phyloP scores from a whole-genome alignment of 371 early-diverging fungal genomes.

The Mortierella sp. region DNA sequence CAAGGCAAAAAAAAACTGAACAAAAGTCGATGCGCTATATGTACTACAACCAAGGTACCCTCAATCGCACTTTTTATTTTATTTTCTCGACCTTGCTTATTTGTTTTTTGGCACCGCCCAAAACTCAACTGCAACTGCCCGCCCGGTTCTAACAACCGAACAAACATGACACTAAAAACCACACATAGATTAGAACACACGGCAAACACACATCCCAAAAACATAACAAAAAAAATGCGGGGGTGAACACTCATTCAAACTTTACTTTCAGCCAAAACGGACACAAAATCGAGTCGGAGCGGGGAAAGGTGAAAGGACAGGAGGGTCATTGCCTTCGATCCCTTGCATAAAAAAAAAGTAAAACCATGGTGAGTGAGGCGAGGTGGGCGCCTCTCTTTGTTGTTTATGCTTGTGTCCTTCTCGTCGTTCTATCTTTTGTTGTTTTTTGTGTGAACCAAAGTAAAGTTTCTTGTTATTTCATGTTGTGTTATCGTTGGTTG shows the following conservation, averaged over 20 bases:
- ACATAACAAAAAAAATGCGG: not conserved
- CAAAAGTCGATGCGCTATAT: not conserved
- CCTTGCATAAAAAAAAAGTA: slow-evolving; percentile 3
- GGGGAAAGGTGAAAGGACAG: not conserved
- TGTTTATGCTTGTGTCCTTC: not conserved
- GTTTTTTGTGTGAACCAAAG: not conserved
- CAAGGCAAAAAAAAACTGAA: not conserved
- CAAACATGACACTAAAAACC: not conserved
- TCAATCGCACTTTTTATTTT: not conserved
- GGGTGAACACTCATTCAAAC: not conserved
- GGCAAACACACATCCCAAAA: too few species aligned
- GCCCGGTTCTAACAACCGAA: not conserved
- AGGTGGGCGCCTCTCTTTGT: not conserved
- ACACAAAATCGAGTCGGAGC: not conserved
- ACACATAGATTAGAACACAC: too few species aligned
- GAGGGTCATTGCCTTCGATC: not conserved
- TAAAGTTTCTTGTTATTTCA: not conserved
- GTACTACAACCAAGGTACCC: not conserved
- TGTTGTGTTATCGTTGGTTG: not conserved
- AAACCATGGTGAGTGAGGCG: not conserved
- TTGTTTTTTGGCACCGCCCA: not conserved
- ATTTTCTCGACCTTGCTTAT: not conserved
- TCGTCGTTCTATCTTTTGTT: not conserved
- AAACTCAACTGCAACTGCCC: not conserved
- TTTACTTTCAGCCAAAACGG: not conserved